Base-by-base conservation (phyloP, 1,139 yeast genomes). In the Hansenula sp. region DNA sequence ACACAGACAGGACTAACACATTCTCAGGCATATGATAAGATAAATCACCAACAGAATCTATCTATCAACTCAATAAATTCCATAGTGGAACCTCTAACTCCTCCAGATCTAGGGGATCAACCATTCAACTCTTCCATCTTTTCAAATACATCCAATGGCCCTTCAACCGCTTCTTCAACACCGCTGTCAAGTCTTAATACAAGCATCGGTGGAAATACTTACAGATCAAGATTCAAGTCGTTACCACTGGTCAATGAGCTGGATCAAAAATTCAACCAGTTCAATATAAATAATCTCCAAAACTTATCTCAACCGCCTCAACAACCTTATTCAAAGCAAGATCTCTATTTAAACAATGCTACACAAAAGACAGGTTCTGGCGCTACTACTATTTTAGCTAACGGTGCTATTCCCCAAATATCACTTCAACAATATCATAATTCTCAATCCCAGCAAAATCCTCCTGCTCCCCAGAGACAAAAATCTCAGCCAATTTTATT, bases 211-310 rank as follows among this genome's bases (percentile, higher is more conserved):
- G 57, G 59, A 1, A 51, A 54, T 33, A 53, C 55, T 1, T 50
- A 47, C 45, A 50, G 56, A 48, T 52, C 57, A 0, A 45, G 58
- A 35, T 48, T 54, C 42, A 52, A 52, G 33, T 54, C 58, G 1
- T 32, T 54, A 11, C 56, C 58, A 2, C 33, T 51, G 17, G 55
- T 47, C 13, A 44, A 46, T 16, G 58, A 54, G 24, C 37, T 54
- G 9, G 56, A 52, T 38, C 46, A 48, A 29, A 47, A 54, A 37
- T 52, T 54, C 44, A 52, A 44, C 35, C 57, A 54, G 38, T 40
- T 51, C 40, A 52, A 47, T 42, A 51, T 52, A 36, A 49, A 37
- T 37, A 45, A 38, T 36, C 38, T 51, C 4, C 56, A 51, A 34
- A 47, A 41, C n/a, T n/a, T n/a, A n/a, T n/a, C n/a, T 34, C 44